Conservation (phyloP, 2,329 filamentous ascomycete genomes). For the Nannizziopsis barbatae region DNA sequence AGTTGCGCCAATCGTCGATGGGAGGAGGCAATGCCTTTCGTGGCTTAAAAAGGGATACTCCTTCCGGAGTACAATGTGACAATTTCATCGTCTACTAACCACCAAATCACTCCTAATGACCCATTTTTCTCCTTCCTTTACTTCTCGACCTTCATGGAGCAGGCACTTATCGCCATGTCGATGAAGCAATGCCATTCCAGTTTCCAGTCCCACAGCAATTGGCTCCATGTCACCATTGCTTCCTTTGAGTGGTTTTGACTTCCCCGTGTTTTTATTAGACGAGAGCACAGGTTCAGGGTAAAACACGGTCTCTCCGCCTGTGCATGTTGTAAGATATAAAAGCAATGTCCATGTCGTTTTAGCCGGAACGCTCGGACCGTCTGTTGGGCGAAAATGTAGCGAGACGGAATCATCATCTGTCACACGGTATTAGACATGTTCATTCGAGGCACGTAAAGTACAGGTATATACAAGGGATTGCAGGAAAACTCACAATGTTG, state of each 20-base stretch:
- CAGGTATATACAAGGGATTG: neutral
- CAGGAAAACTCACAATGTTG: constrained; percentile 61
- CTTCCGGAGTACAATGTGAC: too few relatives aligned
- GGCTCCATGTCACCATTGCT: constrained; percentile 41
- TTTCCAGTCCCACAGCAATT: constrained; percentile 61
- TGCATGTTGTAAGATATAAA: constrained; percentile 74
- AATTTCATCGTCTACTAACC: constrained; percentile 25
- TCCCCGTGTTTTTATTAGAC: constrained; percentile 4
- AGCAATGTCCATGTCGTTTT: constrained; percentile 86
- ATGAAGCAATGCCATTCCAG: constrained; percentile 77
- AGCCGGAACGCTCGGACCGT: constrained; percentile 36
- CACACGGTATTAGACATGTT: neutral
- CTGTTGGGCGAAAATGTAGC: constrained; percentile 46
- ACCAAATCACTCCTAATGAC: constrained; percentile 70
- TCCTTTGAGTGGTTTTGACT: neutral
- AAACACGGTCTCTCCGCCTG: constrained; percentile 84
- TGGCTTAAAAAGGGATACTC: too few relatives aligned
- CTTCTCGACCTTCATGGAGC: constrained; percentile 75
- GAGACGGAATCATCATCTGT: constrained; percentile 78
- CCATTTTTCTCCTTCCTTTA: constrained; percentile 77
- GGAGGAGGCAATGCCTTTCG: too few relatives aligned
- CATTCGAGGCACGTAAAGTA: too few relatives aligned
- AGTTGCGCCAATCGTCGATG: too few relatives aligned
- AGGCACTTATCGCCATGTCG: constrained; percentile 83
- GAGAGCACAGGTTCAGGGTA: constrained; percentile 54